Conservation (phyloP, 768 basidiomycete species). For the Psilocybe cubensis region DNA sequence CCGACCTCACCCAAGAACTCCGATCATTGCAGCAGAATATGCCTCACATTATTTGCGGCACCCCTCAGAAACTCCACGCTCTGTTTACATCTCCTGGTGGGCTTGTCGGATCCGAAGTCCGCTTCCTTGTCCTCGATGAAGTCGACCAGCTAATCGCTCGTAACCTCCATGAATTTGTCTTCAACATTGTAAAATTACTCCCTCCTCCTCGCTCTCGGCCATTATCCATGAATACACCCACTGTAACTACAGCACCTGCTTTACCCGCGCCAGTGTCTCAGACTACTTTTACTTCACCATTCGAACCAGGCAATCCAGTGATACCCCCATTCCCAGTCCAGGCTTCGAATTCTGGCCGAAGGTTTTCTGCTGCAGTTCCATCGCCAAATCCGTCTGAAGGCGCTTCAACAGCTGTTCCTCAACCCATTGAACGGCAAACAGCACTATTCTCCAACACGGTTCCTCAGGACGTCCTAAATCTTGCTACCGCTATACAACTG, state of each 20-base stretch:
- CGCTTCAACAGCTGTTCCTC: constrained; percentile 27
- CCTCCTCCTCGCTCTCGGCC: constrained; percentile 85
- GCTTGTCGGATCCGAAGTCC: constrained; percentile 80
- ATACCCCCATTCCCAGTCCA: constrained; percentile 43
- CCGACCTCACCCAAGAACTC: constrained; percentile 74
- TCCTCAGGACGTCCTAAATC: constrained; percentile 95
- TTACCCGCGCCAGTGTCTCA: constrained; percentile 25
- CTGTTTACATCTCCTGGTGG: constrained; percentile 84
- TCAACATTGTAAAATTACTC: constrained; percentile 89
- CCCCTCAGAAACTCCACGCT: constrained; percentile 94
- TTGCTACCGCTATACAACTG: constrained; percentile 91
- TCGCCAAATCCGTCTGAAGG: constrained; percentile 42
- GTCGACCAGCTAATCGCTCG: constrained; percentile 98
- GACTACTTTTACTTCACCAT: constrained; percentile 47
- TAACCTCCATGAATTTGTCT: constrained; percentile 94
- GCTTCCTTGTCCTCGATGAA: constrained; percentile 95
- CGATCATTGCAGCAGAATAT: constrained; percentile 87
- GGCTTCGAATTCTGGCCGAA: constrained; percentile 43
- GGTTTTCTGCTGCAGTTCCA: constrained; percentile 62
- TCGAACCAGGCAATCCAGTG: constrained; percentile 45
- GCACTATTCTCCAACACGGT: constrained; percentile 98
- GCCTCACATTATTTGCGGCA: constrained; percentile 96
- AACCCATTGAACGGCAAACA: constrained; percentile 78
- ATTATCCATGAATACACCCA: constrained; percentile 37
- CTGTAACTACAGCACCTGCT: constrained; percentile 32